phyloP scores from a whole-genome alignment of 768 basidiomycete genomes.

The Lactarius evosmus region DNA sequence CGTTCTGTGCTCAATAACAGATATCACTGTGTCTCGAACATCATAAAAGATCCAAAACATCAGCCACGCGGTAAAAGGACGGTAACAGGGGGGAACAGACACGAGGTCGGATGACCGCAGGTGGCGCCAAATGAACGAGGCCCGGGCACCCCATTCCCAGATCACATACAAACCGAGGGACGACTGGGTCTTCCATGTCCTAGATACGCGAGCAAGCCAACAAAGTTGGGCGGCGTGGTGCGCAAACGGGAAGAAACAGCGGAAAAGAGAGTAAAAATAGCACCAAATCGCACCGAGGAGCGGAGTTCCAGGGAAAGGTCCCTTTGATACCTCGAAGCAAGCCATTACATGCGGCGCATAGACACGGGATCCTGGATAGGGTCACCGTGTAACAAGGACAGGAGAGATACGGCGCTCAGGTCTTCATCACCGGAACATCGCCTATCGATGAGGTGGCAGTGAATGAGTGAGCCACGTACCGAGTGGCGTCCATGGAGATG shows the following conservation, averaged over 20 bases:
- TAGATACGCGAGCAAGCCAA: neutral
- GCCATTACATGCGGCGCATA: neutral
- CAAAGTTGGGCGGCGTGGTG: neutral
- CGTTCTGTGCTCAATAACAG: slow-evolving; percentile 11
- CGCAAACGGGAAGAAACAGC: neutral
- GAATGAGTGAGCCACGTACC: slow-evolving; percentile 5
- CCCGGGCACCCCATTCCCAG: neutral
- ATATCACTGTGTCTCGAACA: slow-evolving; percentile 18
- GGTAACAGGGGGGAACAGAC: slow-evolving; percentile 2
- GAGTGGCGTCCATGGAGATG: neutral
- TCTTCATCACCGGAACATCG: neutral
- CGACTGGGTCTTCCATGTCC: neutral
- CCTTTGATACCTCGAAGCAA: neutral
- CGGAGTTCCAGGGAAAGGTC: neutral
- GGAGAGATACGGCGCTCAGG: neutral
- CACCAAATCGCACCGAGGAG: neutral
- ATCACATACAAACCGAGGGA: neutral
- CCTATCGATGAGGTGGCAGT: slow-evolving; percentile 22
- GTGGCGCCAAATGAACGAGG: slow-evolving; percentile 12
- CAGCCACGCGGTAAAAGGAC: slow-evolving; percentile 18
- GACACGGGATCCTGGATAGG: neutral
- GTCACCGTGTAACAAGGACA: neutral
- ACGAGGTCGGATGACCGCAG: slow-evolving; percentile 21
- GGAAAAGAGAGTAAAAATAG: slow-evolving; percentile 7
- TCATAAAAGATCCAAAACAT: slow-evolving; percentile 18